Conservation (phyloP, 2,329 filamentous ascomycete species). For the Aureobasidium sp. region DNA sequence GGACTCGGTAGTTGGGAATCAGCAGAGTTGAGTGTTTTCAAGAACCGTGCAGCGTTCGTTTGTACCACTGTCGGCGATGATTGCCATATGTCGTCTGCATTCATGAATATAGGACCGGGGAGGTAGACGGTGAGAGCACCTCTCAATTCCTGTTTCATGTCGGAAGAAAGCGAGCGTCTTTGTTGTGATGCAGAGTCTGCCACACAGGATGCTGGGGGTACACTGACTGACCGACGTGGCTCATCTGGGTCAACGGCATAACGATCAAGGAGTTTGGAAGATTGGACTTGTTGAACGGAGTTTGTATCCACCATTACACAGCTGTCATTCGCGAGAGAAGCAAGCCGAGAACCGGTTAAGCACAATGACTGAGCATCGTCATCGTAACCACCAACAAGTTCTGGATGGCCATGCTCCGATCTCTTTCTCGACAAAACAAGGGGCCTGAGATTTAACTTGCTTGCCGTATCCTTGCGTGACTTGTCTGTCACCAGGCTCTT, state of each 20-base stretch:
- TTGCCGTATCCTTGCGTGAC: neutral
- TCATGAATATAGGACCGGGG: neutral
- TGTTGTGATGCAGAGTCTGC: neutral
- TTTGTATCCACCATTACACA: neutral
- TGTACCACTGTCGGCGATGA: neutral
- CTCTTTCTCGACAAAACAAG: neutral
- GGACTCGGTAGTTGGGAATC: neutral
- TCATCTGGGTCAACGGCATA: neutral
- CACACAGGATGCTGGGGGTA: neutral
- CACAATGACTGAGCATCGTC: constrained; percentile 10
- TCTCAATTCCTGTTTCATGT: neutral
- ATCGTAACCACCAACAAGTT: neutral
- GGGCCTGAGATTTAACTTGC: neutral
- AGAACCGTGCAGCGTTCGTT: neutral
- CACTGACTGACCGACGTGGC: neutral
- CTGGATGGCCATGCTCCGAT: neutral
- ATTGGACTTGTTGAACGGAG: no score
- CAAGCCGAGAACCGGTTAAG: constrained; percentile 5
- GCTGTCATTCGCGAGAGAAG: neutral
- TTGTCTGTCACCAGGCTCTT: neutral
- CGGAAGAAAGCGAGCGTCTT: constrained; percentile 2
- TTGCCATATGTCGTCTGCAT: neutral
- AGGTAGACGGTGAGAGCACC: neutral
- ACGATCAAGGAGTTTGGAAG: neutral
- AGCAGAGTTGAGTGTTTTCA: neutral